Percentiles rank a stretch among this genome's conserved stretches.
Evolutionary conservation across 2,329 filamentous ascomycete genomes (phyloP).

Genomic region (Botrytis squamosa): DNA sequence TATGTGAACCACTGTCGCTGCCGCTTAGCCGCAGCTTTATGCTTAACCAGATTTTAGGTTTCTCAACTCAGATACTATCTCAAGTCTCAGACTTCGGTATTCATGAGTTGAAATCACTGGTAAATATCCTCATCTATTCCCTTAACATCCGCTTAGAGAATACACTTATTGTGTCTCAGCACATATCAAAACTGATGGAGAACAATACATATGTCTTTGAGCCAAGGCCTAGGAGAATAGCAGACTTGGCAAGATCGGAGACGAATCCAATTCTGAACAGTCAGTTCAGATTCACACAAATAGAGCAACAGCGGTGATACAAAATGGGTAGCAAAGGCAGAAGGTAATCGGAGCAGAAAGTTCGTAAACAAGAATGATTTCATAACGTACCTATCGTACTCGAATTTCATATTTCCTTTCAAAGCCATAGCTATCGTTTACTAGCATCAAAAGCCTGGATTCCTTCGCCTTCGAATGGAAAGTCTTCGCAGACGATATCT

Average conservation of each 20-base stretch:
- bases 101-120: not conserved
- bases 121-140: not conserved
- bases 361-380: not conserved
- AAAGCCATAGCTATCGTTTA: not conserved
- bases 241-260: not conserved
- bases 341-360: not conserved
- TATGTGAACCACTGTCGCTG: too few species aligned
- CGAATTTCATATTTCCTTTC: not conserved
- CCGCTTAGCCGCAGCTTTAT: not conserved
- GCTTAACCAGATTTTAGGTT: not conserved
- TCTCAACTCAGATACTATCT: not conserved
- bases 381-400: not conserved
- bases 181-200: not conserved
- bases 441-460: not conserved
- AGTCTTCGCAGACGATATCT: not conserved
- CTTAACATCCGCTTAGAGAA: not conserved
- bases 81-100: not conserved
- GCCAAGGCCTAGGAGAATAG: not conserved
- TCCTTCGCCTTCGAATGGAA: not conserved
- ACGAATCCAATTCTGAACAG: not conserved
- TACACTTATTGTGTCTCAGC: not conserved
- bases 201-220: too few species aligned
- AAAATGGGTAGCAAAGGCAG: not conserved
- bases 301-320: not conserved
- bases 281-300: not conserved